A percentile compares a stretch with the other conserved stretches of the same genome.
These are phyloP conservation scores for Clavispora asparagi DNA, from an alignment of 805 yeast species.

Conservation along the genomic window DNA sequence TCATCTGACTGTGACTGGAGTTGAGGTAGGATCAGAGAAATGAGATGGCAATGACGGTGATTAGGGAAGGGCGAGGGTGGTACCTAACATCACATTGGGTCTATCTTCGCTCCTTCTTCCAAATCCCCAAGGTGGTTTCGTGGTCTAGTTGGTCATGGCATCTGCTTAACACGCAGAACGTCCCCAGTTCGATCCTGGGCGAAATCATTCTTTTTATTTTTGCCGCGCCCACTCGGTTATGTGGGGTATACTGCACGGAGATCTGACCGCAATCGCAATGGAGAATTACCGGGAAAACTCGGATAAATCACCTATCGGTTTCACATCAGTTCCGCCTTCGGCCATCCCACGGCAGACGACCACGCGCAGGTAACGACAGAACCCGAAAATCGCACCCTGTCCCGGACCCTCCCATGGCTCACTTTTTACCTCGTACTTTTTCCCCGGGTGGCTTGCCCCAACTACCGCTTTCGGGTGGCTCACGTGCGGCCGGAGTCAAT, in stretches of 20 bases:
- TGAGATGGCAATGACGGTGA: too few species aligned
- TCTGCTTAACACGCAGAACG: constrained; percentile 99
- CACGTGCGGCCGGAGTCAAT: constrained; percentile 1
- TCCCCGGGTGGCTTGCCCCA: background rate
- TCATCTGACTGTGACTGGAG: too few species aligned
- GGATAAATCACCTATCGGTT: background rate
- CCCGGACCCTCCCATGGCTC: too few species aligned
- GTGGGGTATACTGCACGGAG: background rate
- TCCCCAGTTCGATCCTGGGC: constrained; percentile 99
- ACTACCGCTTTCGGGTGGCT: background rate
- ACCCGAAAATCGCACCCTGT: too few species aligned
- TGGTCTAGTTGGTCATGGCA: constrained; percentile 99
- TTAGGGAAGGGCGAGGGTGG: too few species aligned
- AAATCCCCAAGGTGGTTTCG: constrained; percentile 21
- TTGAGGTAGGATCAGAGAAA: too few species aligned
- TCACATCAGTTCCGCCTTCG: too few species aligned
- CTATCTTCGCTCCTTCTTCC: too few species aligned
- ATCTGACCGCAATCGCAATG: background rate
- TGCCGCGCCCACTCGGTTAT: background rate
- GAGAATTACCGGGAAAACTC: background rate
- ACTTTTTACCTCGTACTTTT: too few species aligned
- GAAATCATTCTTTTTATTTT: constrained; percentile 56
- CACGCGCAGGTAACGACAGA: too few species aligned
- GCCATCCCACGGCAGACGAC: too few species aligned
- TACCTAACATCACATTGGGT: too few species aligned